A percentile compares a stretch with the other conserved stretches of the same genome.
These are phyloP conservation scores for Pezicula rhizophila DNA, from an alignment of 2,329 filamentous ascomycete species.

Conservation along the genomic window DNA sequence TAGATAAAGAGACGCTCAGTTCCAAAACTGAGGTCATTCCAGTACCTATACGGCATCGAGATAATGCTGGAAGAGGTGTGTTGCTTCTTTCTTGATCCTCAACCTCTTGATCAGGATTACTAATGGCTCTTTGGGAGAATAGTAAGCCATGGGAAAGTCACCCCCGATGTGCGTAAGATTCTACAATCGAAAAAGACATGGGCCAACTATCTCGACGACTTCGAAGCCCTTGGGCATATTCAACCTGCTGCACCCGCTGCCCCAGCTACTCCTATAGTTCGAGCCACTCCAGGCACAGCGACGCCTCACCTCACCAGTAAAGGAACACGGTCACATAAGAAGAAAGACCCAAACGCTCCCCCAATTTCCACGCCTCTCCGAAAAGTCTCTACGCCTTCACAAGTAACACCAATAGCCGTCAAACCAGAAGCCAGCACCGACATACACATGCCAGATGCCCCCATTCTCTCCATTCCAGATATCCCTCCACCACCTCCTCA, in stretches of 20 bases:
- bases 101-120: not conserved
- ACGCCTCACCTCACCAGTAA: slow-evolving; percentile 17
- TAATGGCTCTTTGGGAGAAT: not conserved
- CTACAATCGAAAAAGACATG: slow-evolving; percentile 78
- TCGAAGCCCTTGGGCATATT: slow-evolving; percentile 54
- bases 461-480: slow-evolving; percentile 7
- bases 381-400: slow-evolving; percentile 9
- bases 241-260: slow-evolving; percentile 31
- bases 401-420: slow-evolving; percentile 7
- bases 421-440: slow-evolving; percentile 27
- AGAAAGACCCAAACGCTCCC: slow-evolving; percentile 18
- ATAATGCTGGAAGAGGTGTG: slow-evolving; percentile 35
- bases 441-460: slow-evolving; percentile 33
- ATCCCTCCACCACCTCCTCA: slow-evolving; percentile 27
- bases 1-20: slow-evolving; percentile 73
- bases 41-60: slow-evolving; percentile 50
- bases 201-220: slow-evolving; percentile 76
- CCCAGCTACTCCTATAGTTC: slow-evolving; percentile 5
- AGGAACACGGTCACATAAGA: slow-evolving; percentile 23
- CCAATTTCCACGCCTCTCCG: slow-evolving; percentile 13
- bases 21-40: slow-evolving; percentile 59
- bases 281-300: slow-evolving; percentile 18
- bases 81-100: not conserved
- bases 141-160: slow-evolving; percentile 26
- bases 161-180: slow-evolving; percentile 63